phyloP scores from a whole-genome alignment of 495 filamentous ascomycete species.

The Hypoxylon cercidicola region DNA sequence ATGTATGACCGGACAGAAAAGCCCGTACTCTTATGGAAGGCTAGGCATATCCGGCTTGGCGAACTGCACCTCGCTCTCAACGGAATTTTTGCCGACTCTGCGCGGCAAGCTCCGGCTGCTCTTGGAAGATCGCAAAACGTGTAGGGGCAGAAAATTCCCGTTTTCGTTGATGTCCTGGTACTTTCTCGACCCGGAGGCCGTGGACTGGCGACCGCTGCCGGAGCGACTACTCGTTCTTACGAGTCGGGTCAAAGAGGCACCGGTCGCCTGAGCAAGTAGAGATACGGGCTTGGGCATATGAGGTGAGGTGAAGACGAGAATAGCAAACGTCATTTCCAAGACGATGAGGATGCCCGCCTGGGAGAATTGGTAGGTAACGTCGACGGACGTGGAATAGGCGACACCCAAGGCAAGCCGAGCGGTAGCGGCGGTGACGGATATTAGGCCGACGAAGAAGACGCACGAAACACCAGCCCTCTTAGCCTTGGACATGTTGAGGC shows the following conservation, averaged over 20 bases:
- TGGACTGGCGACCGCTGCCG: not conserved
- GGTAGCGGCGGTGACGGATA: conserved; percentile 24
- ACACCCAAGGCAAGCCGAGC: conserved; percentile 4
- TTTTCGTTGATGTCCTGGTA: not conserved
- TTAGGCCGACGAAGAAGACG: conserved; percentile 37
- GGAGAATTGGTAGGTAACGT: conserved; percentile 23
- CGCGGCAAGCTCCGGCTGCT: not conserved
- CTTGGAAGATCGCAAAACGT: not conserved
- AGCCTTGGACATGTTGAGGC: conserved; percentile 32
- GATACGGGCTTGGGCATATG: conserved; percentile 10
- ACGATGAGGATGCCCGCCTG: conserved; percentile 3
- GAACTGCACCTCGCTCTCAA: not conserved
- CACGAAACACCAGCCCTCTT: conserved; percentile 42
- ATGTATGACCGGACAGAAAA: too few relatives aligned
- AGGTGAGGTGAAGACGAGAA: conserved; percentile 24
- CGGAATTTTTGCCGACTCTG: not conserved
- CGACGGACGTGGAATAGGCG: conserved; percentile 11
- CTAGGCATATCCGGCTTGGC: too few relatives aligned
- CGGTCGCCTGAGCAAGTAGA: conserved; percentile 1
- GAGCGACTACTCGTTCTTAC: not conserved
- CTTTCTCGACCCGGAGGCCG: not conserved
- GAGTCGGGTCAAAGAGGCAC: not conserved
- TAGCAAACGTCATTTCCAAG: conserved; percentile 16
- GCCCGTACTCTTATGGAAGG: too few relatives aligned
- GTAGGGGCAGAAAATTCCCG: not conserved